These are phyloP conservation scores for Cucumis melo DNA, from an alignment of 306 rosid species.

Conservation along the genomic window DNA sequence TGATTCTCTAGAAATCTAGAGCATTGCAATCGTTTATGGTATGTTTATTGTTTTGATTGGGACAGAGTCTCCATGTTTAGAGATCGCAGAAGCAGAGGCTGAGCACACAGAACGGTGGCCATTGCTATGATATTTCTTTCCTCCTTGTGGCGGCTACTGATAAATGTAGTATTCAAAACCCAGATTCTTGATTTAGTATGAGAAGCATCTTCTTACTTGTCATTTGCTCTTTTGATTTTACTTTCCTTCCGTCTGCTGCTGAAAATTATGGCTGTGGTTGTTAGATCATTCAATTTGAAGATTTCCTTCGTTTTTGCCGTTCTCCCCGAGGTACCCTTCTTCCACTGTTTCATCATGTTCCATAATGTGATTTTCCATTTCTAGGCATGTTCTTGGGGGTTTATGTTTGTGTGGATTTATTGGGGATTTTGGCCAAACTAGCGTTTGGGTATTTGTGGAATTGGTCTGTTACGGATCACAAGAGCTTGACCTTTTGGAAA, in stretches of 20 bases:
- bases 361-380: not conserved
- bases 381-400: not conserved
- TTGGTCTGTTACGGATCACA: not conserved
- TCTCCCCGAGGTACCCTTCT: not conserved
- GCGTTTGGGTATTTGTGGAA: not conserved
- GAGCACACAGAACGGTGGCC: not conserved
- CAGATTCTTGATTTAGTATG: not conserved
- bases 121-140: not conserved
- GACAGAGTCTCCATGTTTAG: not conserved
- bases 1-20: not conserved
- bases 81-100: not conserved
- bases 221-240: not conserved
- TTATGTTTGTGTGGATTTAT: not conserved
- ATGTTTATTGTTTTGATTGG: not conserved
- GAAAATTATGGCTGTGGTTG: not conserved
- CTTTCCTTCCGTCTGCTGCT: not conserved
- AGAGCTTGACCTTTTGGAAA: not conserved
- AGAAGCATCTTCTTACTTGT: not conserved
- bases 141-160: not conserved
- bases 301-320: not conserved
- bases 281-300: constrained; percentile 5
- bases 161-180: not conserved
- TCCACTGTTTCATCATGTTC: not conserved
- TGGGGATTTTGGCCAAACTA: not conserved
- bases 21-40: not conserved